A percentile compares a stretch with the other conserved stretches of the same genome.
Conservation (phyloP, 73 alveolate species). For the Halteria grandinella region DNA sequence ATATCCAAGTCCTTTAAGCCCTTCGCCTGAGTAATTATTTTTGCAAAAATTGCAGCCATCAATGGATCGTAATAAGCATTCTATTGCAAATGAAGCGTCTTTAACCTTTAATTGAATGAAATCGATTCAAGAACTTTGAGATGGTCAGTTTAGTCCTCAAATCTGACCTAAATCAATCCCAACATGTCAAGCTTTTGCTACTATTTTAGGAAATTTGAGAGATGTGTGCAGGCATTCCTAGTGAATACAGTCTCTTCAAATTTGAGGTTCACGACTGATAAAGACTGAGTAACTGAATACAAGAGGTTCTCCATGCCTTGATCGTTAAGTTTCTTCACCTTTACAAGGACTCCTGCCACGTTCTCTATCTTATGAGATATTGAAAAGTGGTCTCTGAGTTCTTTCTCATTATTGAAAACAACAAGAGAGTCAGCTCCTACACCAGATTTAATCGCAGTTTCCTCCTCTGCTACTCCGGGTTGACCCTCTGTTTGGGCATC, state of each 20-base stretch:
- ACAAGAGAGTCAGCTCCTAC: no score
- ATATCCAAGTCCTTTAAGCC: slow-evolving; percentile 5
- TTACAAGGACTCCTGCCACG: neutral
- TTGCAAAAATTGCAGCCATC: neutral
- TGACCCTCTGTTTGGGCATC: no score
- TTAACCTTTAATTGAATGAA: neutral
- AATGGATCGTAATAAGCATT: neutral
- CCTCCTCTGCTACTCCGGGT: no score
- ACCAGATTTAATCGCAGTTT: no score
- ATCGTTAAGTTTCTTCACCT: neutral
- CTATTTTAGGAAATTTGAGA: neutral
- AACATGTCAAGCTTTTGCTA: neutral
- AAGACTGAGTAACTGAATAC: neutral
- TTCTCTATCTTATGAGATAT: neutral
- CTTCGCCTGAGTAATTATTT: neutral
- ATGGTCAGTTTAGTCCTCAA: neutral
- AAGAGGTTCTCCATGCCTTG: slow-evolving; percentile 1
- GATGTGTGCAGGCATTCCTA: neutral
- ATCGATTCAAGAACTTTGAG: neutral
- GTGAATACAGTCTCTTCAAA: slow-evolving; percentile 1
- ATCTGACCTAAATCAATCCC: neutral
- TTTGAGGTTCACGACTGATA: neutral
- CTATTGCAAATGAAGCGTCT: neutral
- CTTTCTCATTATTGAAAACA: neutral
- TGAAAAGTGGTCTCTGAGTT: neutral